Conservation (phyloP, 164 flowering plant species). For the Chloranthus sessilifolius region DNA sequence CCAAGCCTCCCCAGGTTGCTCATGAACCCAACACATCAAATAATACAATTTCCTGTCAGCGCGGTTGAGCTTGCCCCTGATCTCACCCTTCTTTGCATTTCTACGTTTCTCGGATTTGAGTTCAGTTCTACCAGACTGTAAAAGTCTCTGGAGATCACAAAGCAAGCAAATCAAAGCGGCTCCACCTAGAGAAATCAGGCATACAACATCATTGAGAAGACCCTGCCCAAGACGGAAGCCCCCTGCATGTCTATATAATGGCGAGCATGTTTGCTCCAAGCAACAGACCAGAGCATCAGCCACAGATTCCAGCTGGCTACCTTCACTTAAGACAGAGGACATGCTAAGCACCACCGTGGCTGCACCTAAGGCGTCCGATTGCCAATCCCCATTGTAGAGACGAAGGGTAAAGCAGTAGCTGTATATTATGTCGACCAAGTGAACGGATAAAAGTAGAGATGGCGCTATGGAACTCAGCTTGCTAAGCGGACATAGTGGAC, state of each 20-base stretch:
- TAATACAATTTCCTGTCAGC: conserved; percentile 66
- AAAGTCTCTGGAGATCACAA: conserved; percentile 57
- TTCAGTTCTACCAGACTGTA: conserved; percentile 48
- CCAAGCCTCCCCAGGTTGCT: conserved; percentile 71
- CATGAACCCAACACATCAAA: conserved; percentile 86
- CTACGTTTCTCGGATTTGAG: conserved; percentile 39
- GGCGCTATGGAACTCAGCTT: conserved; percentile 55
- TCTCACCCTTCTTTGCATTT: conserved; percentile 33
- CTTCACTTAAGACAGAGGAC: conserved; percentile 67
- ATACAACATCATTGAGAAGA: conserved; percentile 51
- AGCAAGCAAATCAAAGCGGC: conserved; percentile 56
- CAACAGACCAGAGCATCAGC: conserved; percentile 52
- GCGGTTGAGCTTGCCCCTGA: conserved; percentile 48
- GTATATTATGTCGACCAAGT: conserved; percentile 72
- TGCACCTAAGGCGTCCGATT: conserved; percentile 61
- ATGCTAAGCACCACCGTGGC: conserved; percentile 49
- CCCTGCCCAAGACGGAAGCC: conserved; percentile 61
- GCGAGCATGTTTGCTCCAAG: conserved; percentile 77
- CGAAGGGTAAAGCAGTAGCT: conserved; percentile 89
- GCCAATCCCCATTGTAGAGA: conserved; percentile 91
- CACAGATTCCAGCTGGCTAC: conserved; percentile 57
- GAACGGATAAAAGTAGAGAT: conserved; percentile 66
- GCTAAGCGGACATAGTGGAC: conserved; percentile 48
- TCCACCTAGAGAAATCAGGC: conserved; percentile 46
- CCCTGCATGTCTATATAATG: conserved; percentile 59